Evolutionary conservation across 176 grass and related monocot genomes (phyloP).

Genomic region (Aegilops umbellulata): DNA sequence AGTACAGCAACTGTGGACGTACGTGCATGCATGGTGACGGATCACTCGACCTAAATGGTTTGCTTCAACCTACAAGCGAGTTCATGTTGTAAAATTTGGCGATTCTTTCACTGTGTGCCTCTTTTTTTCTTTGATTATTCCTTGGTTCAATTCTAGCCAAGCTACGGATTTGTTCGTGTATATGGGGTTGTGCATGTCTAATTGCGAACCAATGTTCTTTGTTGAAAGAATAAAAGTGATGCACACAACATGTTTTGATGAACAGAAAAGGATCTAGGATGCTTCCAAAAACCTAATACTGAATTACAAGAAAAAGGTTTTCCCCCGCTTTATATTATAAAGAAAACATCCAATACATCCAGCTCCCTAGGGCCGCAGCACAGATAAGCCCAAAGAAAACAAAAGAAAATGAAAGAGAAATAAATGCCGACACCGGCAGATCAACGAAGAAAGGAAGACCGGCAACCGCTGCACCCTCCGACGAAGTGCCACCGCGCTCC

Average conservation of each 20-base stretch:
- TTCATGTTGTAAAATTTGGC: background rate
- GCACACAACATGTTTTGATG: background rate
- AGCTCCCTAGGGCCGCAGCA: too few relatives aligned
- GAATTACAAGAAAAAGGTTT: too few relatives aligned
- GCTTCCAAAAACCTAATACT: background rate
- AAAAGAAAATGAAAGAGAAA: too few relatives aligned
- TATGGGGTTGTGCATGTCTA: background rate
- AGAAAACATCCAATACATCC: too few relatives aligned
- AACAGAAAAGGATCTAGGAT: background rate
- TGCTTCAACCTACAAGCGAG: background rate
- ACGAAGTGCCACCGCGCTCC: too few relatives aligned
- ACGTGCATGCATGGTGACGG: background rate
- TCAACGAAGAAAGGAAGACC: too few relatives aligned
- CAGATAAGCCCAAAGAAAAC: too few relatives aligned
- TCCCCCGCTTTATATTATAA: too few relatives aligned
- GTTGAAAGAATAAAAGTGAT: background rate
- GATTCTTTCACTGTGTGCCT: background rate
- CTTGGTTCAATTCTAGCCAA: background rate
- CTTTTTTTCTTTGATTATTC: background rate
- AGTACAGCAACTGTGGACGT: background rate
- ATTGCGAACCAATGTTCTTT: background rate
- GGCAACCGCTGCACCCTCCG: too few relatives aligned
- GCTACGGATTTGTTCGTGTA: too few relatives aligned
- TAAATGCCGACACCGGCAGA: too few relatives aligned
- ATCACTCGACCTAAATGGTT: background rate